Percentiles rank a stretch among this genome's conserved stretches.
These are phyloP conservation scores for Candida sanyaensis DNA, from an alignment of 1,139 yeast genomes.

Conservation along the genomic window DNA sequence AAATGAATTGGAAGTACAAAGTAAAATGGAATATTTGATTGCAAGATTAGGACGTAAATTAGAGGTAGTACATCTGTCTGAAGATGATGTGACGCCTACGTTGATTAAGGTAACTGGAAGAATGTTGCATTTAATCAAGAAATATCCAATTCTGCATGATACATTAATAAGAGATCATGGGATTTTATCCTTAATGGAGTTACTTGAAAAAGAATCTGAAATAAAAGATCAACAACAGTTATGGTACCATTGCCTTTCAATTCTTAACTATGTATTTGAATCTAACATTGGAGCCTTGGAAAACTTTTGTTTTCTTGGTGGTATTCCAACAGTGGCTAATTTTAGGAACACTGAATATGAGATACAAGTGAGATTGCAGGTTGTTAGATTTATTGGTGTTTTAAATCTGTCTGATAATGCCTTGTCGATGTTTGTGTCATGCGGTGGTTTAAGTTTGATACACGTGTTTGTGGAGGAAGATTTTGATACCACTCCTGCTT, in stretches of 20 bases:
- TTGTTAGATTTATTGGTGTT: slow-evolving; percentile 44
- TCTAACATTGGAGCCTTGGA: slow-evolving; percentile 41
- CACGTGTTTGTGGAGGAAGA: slow-evolving; percentile 59
- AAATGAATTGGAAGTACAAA: slow-evolving; percentile 44
- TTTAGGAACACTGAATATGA: slow-evolving; percentile 41
- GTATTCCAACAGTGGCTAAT: slow-evolving; percentile 52
- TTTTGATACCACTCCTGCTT: slow-evolving; percentile 43
- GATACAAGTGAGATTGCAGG: slow-evolving; percentile 40
- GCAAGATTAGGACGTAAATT: slow-evolving; percentile 36
- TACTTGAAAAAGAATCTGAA: slow-evolving; percentile 43
- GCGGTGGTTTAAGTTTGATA: slow-evolving; percentile 57
- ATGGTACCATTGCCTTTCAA: slow-evolving; percentile 43
- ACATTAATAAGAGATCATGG: slow-evolving; percentile 52
- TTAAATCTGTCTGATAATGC: slow-evolving; percentile 41
- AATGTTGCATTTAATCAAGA: slow-evolving; percentile 42
- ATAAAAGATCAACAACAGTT: slow-evolving; percentile 33
- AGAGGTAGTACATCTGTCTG: slow-evolving; percentile 30
- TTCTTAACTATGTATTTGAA: slow-evolving; percentile 42
- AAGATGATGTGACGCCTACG: slow-evolving; percentile 32
- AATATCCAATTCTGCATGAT: slow-evolving; percentile 44
- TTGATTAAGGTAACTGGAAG: slow-evolving; percentile 41
- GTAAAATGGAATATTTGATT: slow-evolving; percentile 44
- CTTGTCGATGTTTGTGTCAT: slow-evolving; percentile 52
- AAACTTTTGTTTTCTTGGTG: slow-evolving; percentile 57
- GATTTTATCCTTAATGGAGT: slow-evolving; percentile 47